Evolutionary conservation across 1,139 yeast species (phyloP).

Genomic region (Pichia sp.): DNA sequence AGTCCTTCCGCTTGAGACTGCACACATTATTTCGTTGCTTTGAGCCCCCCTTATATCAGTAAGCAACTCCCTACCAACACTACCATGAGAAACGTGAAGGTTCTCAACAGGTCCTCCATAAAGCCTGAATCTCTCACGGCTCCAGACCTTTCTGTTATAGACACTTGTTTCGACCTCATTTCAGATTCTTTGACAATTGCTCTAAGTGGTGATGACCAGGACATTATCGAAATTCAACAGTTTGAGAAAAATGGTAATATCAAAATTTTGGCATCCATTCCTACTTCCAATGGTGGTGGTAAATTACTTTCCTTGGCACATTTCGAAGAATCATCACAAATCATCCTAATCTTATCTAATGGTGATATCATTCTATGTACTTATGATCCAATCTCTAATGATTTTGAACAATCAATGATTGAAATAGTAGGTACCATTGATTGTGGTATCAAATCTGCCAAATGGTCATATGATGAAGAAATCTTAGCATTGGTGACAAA

Average conservation of each 20-base stretch:
- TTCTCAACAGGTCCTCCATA: conserved; percentile 43
- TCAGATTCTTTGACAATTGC: conserved; percentile 68
- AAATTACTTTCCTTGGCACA: conserved; percentile 47
- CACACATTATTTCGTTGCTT: background rate
- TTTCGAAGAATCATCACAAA: conserved; percentile 56
- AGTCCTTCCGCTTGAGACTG: no score
- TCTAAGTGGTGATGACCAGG: conserved; percentile 53
- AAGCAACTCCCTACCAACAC: background rate
- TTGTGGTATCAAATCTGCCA: conserved; percentile 62
- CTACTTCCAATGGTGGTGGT: conserved; percentile 30
- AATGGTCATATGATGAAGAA: conserved; percentile 93
- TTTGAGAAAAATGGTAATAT: conserved; percentile 53
- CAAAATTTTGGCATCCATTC: conserved; percentile 50
- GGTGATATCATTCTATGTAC: conserved; percentile 68
- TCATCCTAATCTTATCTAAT: conserved; percentile 52
- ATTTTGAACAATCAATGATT: conserved; percentile 47
- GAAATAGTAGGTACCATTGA: conserved; percentile 86
- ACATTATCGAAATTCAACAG: conserved; percentile 51
- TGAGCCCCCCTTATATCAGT: background rate
- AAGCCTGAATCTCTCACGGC: conserved; percentile 40
- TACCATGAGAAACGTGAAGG: conserved; percentile 43
- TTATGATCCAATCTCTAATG: conserved; percentile 53
- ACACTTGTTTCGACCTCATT: conserved; percentile 67
- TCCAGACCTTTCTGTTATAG: conserved; percentile 56
- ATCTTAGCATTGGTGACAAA: conserved; percentile 63